Evolutionary conservation across 139 green algal species (phyloP).

Genomic region (Astrephomene gubernaculifera): DNA sequence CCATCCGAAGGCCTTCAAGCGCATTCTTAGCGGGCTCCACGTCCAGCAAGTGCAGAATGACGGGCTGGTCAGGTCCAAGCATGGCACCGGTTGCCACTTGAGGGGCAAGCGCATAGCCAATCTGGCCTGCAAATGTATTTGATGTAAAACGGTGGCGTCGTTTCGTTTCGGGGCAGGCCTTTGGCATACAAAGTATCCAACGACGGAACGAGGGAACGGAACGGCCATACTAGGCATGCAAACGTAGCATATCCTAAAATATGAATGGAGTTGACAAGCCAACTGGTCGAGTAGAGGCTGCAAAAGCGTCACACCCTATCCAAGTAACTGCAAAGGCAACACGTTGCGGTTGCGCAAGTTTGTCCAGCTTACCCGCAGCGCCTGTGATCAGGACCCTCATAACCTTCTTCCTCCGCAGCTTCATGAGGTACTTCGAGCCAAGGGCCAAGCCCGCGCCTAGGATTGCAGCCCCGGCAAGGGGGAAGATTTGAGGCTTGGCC

Average conservation of each 20-base stretch:
- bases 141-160: too few relatives aligned
- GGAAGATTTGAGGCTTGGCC: neutral
- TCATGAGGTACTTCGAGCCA: neutral
- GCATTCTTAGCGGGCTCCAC: constrained; percentile 85
- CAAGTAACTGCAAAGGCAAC: neutral
- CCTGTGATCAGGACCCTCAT: constrained; percentile 74
- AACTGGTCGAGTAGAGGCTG: too few relatives aligned
- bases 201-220: too few relatives aligned
- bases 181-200: too few relatives aligned
- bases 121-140: constrained; percentile 83
- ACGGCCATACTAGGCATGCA: too few relatives aligned
- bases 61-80: constrained; percentile 80
- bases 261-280: too few relatives aligned
- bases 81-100: constrained; percentile 84
- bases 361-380: constrained; percentile 61
- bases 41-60: constrained; percentile 97
- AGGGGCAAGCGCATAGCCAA: constrained; percentile 91
- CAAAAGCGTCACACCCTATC: too few relatives aligned
- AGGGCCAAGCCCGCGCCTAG: constrained; percentile 24
- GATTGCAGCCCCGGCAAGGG: neutral
- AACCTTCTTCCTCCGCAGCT: neutral
- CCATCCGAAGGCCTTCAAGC: constrained; percentile 93
- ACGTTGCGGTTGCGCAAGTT: constrained; percentile 21
- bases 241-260: too few relatives aligned
- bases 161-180: too few relatives aligned